A percentile compares a stretch with the other conserved stretches of the same genome.
Evolutionary conservation across 164 flowering plant genomes (phyloP).

Genomic region (Dillenia suffruticosa): DNA sequence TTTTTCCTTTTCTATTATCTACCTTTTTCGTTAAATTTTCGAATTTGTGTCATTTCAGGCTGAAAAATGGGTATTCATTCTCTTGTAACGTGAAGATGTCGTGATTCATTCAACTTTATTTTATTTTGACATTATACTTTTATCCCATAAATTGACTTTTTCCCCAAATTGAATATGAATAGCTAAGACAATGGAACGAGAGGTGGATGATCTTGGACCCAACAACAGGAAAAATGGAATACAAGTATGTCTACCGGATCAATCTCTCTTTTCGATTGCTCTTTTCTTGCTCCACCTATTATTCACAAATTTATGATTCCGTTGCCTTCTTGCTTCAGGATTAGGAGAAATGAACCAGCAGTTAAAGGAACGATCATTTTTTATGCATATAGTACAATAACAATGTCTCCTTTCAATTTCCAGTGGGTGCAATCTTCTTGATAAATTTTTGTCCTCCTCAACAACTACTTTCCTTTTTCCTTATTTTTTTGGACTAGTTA

Average conservation of each 20-base stretch:
- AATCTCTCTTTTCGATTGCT: neutral
- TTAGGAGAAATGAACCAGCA: slow-evolving; percentile 75
- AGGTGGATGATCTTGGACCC: slow-evolving; percentile 97
- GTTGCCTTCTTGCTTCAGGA: slow-evolving; percentile 37
- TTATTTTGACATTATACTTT: too few species aligned
- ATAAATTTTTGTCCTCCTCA: slow-evolving; percentile 2
- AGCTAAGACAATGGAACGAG: slow-evolving; percentile 98
- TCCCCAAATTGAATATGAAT: slow-evolving; percentile 5
- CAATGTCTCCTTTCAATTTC: slow-evolving; percentile 88
- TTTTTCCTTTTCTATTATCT: neutral
- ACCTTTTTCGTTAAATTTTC: too few species aligned
- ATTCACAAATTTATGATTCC: neutral
- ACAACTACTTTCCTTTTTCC: slow-evolving; percentile 1
- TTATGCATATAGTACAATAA: slow-evolving; percentile 83
- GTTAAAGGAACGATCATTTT: slow-evolving; percentile 83
- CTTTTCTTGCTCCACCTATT: neutral
- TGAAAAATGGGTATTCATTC: too few species aligned
- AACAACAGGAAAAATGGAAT: slow-evolving; percentile 97
- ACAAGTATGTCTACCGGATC: slow-evolving; percentile 57
- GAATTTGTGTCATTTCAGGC: too few species aligned
- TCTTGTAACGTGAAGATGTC: too few species aligned
- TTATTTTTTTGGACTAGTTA: neutral
- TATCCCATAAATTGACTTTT: too few species aligned
- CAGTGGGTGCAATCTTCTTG: slow-evolving; percentile 50
- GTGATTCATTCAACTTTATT: too few species aligned